phyloP scores from a whole-genome alignment of 176 grass and related monocot genomes.

The Alloteropsis semialata region DNA sequence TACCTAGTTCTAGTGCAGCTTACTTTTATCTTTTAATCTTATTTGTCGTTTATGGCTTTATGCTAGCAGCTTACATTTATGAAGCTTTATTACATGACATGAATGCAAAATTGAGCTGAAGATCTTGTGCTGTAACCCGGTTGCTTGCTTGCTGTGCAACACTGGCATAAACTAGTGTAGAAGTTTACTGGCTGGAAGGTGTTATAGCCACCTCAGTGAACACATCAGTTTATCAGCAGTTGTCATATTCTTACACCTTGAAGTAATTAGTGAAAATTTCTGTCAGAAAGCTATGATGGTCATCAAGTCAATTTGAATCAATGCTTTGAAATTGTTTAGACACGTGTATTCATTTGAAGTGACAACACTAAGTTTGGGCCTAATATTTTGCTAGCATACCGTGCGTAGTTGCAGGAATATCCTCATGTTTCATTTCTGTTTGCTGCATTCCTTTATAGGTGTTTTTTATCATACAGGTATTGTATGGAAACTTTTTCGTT shows the following conservation, averaged over 20 bases:
- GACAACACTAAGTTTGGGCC: not conserved
- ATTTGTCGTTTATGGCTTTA: no score
- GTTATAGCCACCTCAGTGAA: not conserved
- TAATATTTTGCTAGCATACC: not conserved
- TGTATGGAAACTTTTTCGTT: not conserved
- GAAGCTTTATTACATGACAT: not conserved
- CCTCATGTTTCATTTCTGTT: not conserved
- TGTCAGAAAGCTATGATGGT: not conserved
- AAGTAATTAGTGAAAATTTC: not conserved
- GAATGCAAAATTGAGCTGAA: not conserved
- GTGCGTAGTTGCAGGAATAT: not conserved
- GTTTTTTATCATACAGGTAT: not conserved
- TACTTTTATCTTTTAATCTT: not conserved
- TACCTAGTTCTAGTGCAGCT: not conserved
- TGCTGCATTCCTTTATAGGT: not conserved
- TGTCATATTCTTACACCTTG: not conserved
- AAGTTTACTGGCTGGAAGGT: not conserved
- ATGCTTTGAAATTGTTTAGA: not conserved
- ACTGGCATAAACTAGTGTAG: no score
- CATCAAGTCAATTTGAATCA: not conserved
- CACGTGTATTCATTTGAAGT: not conserved
- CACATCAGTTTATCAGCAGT: not conserved
- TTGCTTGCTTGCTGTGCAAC: not conserved
- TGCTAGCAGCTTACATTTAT: no score
- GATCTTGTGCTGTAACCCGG: not conserved